Percentiles rank a stretch among this genome's conserved stretches.
Evolutionary conservation across 73 alveolate genomes (phyloP).

Genomic region (Paraurostyla sp.): DNA sequence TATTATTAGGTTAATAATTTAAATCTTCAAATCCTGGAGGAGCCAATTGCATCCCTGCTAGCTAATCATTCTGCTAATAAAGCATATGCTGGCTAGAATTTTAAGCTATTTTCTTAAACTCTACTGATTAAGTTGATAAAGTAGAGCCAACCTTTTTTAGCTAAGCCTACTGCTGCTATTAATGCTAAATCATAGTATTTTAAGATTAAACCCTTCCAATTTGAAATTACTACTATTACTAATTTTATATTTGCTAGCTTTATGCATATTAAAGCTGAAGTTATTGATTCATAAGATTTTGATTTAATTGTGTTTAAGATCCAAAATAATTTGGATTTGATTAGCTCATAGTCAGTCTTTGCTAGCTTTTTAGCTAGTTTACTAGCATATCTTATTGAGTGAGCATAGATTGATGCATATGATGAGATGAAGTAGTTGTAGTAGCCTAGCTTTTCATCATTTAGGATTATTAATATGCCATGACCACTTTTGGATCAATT

Average conservation of each 20-base stretch:
- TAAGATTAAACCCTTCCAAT: slow-evolving; percentile 29
- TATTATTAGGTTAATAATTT: not conserved
- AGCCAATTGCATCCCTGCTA: not conserved
- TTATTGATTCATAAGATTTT: not conserved
- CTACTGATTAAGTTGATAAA: slow-evolving; percentile 22
- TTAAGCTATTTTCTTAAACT: not conserved
- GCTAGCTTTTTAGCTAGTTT: not conserved
- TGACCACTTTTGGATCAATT: slow-evolving; percentile 49
- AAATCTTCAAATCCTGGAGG: slow-evolving; percentile 57
- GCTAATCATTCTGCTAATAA: not conserved
- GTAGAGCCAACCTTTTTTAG: slow-evolving; percentile 8
- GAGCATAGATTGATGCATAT: not conserved
- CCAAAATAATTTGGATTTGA: slow-evolving; percentile 35
- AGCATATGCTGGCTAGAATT: not conserved
- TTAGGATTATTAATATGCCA: slow-evolving; percentile 27
- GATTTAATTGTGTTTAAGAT: not conserved
- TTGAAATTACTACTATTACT: not conserved
- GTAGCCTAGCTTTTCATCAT: slow-evolving; percentile 26
- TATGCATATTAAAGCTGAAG: too few relatives aligned
- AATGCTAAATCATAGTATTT: not conserved
- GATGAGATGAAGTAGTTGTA: slow-evolving; percentile 6
- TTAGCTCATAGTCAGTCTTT: slow-evolving; percentile 1
- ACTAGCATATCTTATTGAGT: slow-evolving; percentile 12
- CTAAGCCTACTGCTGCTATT: not conserved
- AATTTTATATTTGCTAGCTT: not conserved